phyloP scores from a whole-genome alignment of 2,329 filamentous ascomycete species.

The Colletotrichum cuscutae region DNA sequence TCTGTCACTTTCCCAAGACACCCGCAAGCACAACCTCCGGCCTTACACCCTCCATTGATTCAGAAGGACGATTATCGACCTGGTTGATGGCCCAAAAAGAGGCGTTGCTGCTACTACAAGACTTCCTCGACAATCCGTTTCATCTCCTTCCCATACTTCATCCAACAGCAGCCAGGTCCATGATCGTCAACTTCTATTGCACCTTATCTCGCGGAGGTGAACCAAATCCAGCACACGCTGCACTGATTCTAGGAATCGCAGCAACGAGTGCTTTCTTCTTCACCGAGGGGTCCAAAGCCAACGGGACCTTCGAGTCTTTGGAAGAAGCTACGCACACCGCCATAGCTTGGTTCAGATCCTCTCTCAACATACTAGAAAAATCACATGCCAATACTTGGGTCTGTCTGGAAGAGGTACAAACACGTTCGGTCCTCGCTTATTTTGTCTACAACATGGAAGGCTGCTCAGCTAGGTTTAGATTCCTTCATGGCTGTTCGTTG shows the following conservation, averaged over 20 bases:
- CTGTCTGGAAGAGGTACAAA: constrained; percentile 50
- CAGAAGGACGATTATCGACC: not conserved
- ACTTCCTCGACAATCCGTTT: constrained; percentile 42
- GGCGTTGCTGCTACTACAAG: constrained; percentile 39
- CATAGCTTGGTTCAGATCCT: constrained; percentile 45
- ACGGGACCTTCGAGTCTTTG: not conserved
- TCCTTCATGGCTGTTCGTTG: constrained; percentile 39
- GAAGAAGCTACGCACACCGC: constrained; percentile 19
- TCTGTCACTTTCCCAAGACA: constrained; percentile 16
- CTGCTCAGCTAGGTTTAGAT: constrained; percentile 45
- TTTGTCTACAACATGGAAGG: constrained; percentile 52
- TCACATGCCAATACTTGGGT: constrained; percentile 41
- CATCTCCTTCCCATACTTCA: constrained; percentile 42
- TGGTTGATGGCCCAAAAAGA: constrained; percentile 39
- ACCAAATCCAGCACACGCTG: constrained; percentile 36
- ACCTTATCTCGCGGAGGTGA: constrained; percentile 26
- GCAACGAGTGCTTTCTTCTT: constrained; percentile 44
- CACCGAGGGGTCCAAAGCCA: constrained; percentile 13
- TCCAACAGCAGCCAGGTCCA: constrained; percentile 35
- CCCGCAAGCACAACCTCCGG: not conserved
- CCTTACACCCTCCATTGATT: not conserved
- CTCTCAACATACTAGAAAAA: constrained; percentile 48
- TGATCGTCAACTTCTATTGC: constrained; percentile 38
- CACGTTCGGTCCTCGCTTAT: constrained; percentile 49
- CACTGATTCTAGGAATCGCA: constrained; percentile 42